Evolutionary conservation across 179 eudicot species (phyloP).

Genomic region (Beta corolliflora): DNA sequence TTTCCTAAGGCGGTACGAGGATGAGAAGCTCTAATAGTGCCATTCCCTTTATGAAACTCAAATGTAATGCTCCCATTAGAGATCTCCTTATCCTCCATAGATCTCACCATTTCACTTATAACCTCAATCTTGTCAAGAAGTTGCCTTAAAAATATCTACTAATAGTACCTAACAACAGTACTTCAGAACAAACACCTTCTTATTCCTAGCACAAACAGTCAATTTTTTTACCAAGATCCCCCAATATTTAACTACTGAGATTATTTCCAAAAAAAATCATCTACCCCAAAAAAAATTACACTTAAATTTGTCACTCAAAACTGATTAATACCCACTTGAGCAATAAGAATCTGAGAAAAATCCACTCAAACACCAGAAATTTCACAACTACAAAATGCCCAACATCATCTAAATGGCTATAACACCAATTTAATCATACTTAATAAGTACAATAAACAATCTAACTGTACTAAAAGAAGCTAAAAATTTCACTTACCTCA

Average conservation of each 20-base stretch:
- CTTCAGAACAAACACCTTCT: conserved; percentile 23
- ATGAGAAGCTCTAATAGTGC: conserved; percentile 42
- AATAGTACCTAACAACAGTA: background rate
- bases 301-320: background rate
- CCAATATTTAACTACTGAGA: conserved; percentile 7
- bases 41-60: conserved; percentile 74
- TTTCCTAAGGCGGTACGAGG: conserved; percentile 74
- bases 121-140: background rate
- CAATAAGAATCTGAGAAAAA: background rate
- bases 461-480: background rate
- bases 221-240: conserved; percentile 22
- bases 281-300: background rate
- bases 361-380: background rate
- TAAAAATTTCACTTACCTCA: conserved; percentile 14
- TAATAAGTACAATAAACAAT: background rate
- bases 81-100: conserved; percentile 82
- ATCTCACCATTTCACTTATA: conserved; percentile 56
- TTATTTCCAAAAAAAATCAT: conserved; percentile 4
- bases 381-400: conserved; percentile 5
- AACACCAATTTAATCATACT: background rate
- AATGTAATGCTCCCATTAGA: conserved; percentile 50
- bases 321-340: background rate
- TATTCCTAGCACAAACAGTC: background rate
- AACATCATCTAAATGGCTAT: conserved; percentile 9
- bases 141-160: background rate